A percentile compares a stretch with the other conserved stretches of the same genome.
Conservation (phyloP, 768 basidiomycete genomes). For the Infundibulicybe gibba region DNA sequence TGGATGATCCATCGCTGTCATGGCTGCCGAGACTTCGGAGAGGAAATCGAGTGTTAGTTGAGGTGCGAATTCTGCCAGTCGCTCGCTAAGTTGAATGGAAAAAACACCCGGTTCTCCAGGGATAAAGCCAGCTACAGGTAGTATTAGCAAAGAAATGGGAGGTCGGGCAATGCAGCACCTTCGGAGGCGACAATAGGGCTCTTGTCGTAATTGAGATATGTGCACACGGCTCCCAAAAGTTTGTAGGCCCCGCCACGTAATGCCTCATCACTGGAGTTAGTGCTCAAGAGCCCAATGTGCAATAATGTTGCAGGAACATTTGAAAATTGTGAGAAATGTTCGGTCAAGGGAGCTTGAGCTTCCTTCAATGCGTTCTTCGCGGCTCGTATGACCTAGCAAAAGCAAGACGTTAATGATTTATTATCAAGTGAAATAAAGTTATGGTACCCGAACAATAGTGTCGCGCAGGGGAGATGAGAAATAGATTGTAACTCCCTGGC, state of each 20-base stretch:
- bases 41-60: constrained; percentile 86
- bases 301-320: constrained; percentile 84
- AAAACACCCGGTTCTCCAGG: constrained; percentile 65
- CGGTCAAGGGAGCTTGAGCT: constrained; percentile 44
- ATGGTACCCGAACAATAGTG: constrained; percentile 63
- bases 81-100: constrained; percentile 64
- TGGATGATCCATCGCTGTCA: constrained; percentile 45
- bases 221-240: constrained; percentile 72
- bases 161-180: constrained; percentile 33
- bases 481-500: constrained; percentile 69
- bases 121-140: constrained; percentile 56
- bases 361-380: constrained; percentile 71
- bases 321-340: constrained; percentile 72
- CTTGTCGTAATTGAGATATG: constrained; percentile 75
- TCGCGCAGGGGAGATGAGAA: constrained; percentile 74
- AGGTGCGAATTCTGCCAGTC: constrained; percentile 69
- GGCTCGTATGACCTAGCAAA: constrained; percentile 59
- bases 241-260: constrained; percentile 80
- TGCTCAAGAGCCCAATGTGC: constrained; percentile 81
- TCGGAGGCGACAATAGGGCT: constrained; percentile 65
- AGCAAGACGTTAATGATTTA: constrained; percentile 1
- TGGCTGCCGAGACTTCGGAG: constrained; percentile 73
- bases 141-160: not conserved
- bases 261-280: constrained; percentile 70
- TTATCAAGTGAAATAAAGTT: not conserved